phyloP scores from a whole-genome alignment of 192 early-diverging fungal species.

The Kickxella alabastrina region DNA sequence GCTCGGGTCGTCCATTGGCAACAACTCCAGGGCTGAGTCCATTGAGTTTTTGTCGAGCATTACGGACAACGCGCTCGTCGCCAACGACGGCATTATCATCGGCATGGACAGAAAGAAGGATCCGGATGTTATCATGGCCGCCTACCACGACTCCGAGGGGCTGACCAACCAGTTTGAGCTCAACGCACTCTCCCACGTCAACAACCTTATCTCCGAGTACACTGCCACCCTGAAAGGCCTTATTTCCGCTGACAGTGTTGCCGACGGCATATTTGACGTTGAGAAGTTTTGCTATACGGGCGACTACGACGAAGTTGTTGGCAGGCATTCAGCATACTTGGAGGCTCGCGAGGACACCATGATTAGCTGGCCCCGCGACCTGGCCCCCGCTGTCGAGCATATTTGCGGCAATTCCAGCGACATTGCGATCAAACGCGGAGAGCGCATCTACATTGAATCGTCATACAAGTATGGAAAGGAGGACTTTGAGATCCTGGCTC shows the following conservation, averaged over 20 bases:
- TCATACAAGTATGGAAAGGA: constrained; percentile 74
- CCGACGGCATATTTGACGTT: constrained; percentile 55
- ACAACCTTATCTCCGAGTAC: constrained; percentile 58
- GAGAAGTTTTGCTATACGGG: constrained; percentile 68
- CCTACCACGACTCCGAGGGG: constrained; percentile 82
- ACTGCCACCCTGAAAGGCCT: not conserved
- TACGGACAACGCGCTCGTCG: constrained; percentile 51
- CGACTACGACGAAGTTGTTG: constrained; percentile 65
- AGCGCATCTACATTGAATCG: constrained; percentile 86
- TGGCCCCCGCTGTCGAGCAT: constrained; percentile 13
- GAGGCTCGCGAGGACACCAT: constrained; percentile 53
- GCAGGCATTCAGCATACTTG: constrained; percentile 81
- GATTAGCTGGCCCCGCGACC: constrained; percentile 45
- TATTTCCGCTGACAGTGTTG: not conserved
- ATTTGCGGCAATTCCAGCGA: constrained; percentile 12
- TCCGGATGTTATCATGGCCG: constrained; percentile 60
- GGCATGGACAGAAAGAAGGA: constrained; percentile 85
- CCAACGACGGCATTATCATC: constrained; percentile 74
- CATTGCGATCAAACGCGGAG: constrained; percentile 61
- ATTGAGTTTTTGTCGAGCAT: constrained; percentile 62
- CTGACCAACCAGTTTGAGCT: constrained; percentile 79
- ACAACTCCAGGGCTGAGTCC: constrained; percentile 63
- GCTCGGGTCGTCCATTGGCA: constrained; percentile 90
- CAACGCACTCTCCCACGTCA: constrained; percentile 78
- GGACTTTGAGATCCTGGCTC: constrained; percentile 56